Conservation (phyloP, 73 alveolate species). For the Paramecium sonneborni region DNA sequence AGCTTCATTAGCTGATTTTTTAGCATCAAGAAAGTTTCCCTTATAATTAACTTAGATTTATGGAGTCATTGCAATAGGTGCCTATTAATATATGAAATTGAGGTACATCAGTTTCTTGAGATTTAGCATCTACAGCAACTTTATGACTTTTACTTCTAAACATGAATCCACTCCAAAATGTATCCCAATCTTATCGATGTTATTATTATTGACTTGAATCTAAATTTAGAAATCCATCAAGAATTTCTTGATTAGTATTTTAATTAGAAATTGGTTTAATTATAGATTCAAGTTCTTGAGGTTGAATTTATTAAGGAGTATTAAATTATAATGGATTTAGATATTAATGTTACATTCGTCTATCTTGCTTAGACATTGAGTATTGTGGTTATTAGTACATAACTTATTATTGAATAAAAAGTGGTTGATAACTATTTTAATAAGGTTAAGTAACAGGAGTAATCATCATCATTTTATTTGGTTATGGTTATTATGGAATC, state of each 20-base stretch:
- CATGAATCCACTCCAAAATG: slow-evolving; percentile 71
- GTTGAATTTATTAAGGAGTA: background rate
- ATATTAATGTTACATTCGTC: background rate
- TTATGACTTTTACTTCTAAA: slow-evolving; percentile 64
- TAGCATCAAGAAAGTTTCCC: slow-evolving; percentile 26
- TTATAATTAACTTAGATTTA: slow-evolving; percentile 26
- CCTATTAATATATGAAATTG: background rate
- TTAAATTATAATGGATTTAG: background rate
- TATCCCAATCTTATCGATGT: slow-evolving; percentile 5
- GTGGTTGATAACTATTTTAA: background rate
- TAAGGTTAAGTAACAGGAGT: background rate
- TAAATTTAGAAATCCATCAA: background rate
- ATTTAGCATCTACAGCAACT: slow-evolving; percentile 68
- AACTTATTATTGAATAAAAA: background rate
- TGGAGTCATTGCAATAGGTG: background rate
- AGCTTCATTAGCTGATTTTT: background rate
- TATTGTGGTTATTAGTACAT: background rate
- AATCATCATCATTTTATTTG: background rate
- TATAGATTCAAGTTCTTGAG: background rate
- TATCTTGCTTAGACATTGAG: background rate
- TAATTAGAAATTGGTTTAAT: background rate
- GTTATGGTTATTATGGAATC: background rate
- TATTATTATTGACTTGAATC: background rate
- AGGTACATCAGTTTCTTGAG: background rate
- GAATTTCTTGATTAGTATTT: background rate